phyloP scores from a whole-genome alignment of 2,329 filamentous ascomycete species.

The Alternaria arbusti region DNA sequence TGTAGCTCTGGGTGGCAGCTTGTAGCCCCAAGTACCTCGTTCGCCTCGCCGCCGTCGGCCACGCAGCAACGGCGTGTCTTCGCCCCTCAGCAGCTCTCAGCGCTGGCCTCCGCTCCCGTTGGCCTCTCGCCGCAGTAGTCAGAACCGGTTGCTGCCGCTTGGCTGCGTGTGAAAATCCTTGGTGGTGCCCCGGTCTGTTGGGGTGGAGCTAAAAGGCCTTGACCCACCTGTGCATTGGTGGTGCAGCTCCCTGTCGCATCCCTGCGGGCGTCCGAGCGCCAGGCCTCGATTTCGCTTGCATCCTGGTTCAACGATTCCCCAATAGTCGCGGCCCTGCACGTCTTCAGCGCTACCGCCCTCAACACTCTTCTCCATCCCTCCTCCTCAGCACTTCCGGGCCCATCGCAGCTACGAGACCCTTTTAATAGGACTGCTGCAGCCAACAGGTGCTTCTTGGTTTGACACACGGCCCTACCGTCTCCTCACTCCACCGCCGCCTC shows the following conservation, averaged over 20 bases:
- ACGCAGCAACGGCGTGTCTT: neutral
- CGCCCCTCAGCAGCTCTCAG: conserved; percentile 8
- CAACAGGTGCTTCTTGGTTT: conserved; percentile 17
- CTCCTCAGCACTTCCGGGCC: conserved; percentile 40
- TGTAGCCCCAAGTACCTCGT: conserved; percentile 18
- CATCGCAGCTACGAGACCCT: conserved; percentile 42
- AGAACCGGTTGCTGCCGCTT: conserved; percentile 40
- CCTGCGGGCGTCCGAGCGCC: conserved; percentile 22
- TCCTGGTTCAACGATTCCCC: conserved; percentile 35
- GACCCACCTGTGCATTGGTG: conserved; percentile 38
- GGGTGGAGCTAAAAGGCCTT: conserved; percentile 29
- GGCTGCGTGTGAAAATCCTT: conserved; percentile 37
- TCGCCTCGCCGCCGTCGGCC: conserved; percentile 26
- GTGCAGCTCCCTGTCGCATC: conserved; percentile 22
- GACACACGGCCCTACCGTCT: conserved; percentile 18
- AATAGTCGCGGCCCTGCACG: conserved; percentile 43
- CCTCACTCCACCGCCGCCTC: conserved; percentile 22
- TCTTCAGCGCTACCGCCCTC: conserved; percentile 41
- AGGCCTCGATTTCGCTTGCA: conserved; percentile 38
- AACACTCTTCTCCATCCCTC: conserved; percentile 37
- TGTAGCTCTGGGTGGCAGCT: neutral
- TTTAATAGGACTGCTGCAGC: conserved; percentile 35
- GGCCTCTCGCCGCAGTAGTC: conserved; percentile 4
- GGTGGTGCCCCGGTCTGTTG: conserved; percentile 41
- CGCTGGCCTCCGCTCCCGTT: conserved; percentile 18